These are phyloP conservation scores for Tilletia setariae DNA, from an alignment of 1,284 basidiomycete species.

Conservation along the genomic window DNA sequence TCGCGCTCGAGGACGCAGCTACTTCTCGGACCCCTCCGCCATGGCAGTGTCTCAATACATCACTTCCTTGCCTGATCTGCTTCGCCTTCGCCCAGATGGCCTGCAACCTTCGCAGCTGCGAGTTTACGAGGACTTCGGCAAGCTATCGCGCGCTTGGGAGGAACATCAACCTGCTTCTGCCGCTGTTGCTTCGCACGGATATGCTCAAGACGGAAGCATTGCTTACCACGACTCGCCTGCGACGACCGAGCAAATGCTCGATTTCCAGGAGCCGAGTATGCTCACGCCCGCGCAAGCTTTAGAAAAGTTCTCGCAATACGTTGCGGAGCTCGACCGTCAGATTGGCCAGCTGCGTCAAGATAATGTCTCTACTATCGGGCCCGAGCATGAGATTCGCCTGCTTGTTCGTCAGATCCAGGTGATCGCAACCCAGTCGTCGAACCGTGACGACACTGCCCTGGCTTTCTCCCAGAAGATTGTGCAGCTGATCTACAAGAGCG, in stretches of 20 bases:
- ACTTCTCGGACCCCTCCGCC: conserved; percentile 48
- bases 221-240: conserved; percentile 12
- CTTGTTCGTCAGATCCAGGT: conserved; percentile 76
- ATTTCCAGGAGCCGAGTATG: conserved; percentile 19
- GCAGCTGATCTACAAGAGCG: conserved; percentile 53
- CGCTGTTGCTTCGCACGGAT: not conserved
- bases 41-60: conserved; percentile 65
- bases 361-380: conserved; percentile 15
- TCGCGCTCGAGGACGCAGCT: conserved; percentile 65
- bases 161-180: not conserved
- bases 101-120: conserved; percentile 76
- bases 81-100: conserved; percentile 80
- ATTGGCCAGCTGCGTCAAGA: conserved; percentile 62
- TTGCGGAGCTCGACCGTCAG: conserved; percentile 47
- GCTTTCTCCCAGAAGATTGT: conserved; percentile 93
- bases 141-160: conserved; percentile 33
- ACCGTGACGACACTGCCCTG: conserved; percentile 79
- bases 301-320: conserved; percentile 52
- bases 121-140: conserved; percentile 88
- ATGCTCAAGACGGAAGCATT: conserved; percentile 1
- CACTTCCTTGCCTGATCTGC: conserved; percentile 77
- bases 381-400: conserved; percentile 72
- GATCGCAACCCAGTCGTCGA: conserved; percentile 72
- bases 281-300: conserved; percentile 39
- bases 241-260: conserved; percentile 1